Base-by-base conservation (phyloP, 106 monocot genomes). In the Hemerocallis citrina region DNA sequence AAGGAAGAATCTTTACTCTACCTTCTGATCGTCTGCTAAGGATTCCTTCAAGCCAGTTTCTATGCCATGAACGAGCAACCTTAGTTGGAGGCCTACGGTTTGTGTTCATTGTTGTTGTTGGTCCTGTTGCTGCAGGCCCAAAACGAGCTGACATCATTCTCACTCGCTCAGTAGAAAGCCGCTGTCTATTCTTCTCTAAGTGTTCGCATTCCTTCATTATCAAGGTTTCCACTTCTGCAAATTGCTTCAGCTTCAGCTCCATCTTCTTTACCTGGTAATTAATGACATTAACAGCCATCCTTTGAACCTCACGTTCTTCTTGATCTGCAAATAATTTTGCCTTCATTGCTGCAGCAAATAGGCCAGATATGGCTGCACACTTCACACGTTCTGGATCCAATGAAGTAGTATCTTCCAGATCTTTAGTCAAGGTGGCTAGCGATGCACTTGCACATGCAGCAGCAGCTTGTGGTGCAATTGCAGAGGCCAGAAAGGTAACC, bases 281-380 rank as follows among this genome's bases (percentile, higher is more conserved):
- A 34, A 91, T 82, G 24, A 98, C 75, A 21, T 78, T 85, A 9
- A 83, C 90, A 68, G 75, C 72, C 42, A 98, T 56, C 55, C 91
- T 84, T 52, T 98, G 96, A 55, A 98, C 81, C 66, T 98, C 96
- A 68, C 96, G 91, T 67, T 98, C 96, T 60, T 98, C 96, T 62
- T 98, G 96, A 64, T 98, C 96, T 23, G 91, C 91, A 77, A 98
- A 91, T n/a, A 98, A 66, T 66, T 98, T 98, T 43, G 91, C 72
- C 59, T 98, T 98, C 56, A 71, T 81, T 42, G 96, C 87, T 54
- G 96, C 96, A 28, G 91, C 84, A 59, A 91, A 88, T 51, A 98
- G 67, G 34, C 96, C 96, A 79, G 70, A 61, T 63, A 63, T 63
- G 43, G 91, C 84, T 34, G 96, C 96, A 57, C 55, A 31, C 68